phyloP scores from a whole-genome alignment of 2,329 filamentous ascomycete species.

The Neonectria coccinea region DNA sequence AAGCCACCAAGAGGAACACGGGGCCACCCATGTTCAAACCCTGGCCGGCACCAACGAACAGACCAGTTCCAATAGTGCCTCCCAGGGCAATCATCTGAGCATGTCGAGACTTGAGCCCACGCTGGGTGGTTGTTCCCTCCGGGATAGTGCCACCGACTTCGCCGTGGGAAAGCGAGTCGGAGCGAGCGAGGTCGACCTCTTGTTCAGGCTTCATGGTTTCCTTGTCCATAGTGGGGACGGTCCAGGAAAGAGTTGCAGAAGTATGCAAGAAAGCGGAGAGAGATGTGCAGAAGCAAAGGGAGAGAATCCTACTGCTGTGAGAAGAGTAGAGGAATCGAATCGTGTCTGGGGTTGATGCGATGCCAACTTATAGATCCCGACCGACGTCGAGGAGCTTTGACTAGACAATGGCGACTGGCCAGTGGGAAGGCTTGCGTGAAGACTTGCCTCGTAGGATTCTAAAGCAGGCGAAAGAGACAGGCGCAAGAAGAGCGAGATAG shows the following conservation, averaged over 20 bases:
- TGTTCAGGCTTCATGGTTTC: slow-evolving; percentile 14
- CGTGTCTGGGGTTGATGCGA: neutral
- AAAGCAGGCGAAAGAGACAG: too few relatives aligned
- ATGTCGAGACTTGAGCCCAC: slow-evolving; percentile 26
- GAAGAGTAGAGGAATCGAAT: neutral
- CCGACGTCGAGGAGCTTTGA: neutral
- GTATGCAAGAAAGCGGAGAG: neutral
- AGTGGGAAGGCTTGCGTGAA: too few relatives aligned
- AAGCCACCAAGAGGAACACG: slow-evolving; percentile 9
- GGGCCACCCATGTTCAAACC: slow-evolving; percentile 17
- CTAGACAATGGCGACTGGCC: too few relatives aligned
- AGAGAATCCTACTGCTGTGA: neutral
- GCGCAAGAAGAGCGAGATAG: too few relatives aligned
- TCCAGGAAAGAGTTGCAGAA: neutral
- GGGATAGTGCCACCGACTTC: slow-evolving; percentile 19
- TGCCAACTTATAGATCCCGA: slow-evolving; percentile 10
- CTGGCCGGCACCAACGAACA: slow-evolving; percentile 16
- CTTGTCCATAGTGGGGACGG: slow-evolving; percentile 18
- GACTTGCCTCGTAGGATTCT: too few relatives aligned
- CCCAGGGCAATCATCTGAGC: slow-evolving; percentile 27
- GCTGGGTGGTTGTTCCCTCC: slow-evolving; percentile 14
- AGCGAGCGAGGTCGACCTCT: slow-evolving; percentile 10
- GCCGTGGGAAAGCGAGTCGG: slow-evolving; percentile 19
- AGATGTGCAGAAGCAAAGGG: neutral
- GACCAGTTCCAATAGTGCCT: slow-evolving; percentile 18